Evolutionary conservation across 164 flowering plant genomes (phyloP).

Genomic region (Stephania japonica): DNA sequence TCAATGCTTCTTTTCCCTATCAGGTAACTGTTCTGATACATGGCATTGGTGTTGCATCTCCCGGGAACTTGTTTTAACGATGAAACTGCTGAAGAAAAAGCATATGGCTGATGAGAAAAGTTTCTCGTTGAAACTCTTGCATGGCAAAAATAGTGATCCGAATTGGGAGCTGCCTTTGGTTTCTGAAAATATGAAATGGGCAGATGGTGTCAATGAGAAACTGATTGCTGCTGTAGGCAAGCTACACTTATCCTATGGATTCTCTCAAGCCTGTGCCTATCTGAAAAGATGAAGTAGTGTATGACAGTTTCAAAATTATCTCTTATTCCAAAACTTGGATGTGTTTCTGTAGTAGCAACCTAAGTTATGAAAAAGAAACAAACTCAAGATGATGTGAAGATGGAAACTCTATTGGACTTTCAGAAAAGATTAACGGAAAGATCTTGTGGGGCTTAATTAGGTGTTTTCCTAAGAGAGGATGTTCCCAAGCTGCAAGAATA

Average conservation of each 20-base stretch:
- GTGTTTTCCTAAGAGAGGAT: constrained; percentile 77
- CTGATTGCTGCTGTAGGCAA: constrained; percentile 18
- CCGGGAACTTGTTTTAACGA: constrained; percentile 34
- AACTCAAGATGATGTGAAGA: background rate
- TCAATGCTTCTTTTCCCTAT: constrained; percentile 6
- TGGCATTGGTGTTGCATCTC: constrained; percentile 40
- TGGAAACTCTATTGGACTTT: constrained; percentile 12
- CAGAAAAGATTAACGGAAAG: constrained; percentile 13
- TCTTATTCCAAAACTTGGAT: constrained; percentile 29
- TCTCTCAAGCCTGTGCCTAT: background rate
- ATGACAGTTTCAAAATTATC: constrained; percentile 18
- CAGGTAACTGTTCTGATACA: constrained; percentile 71
- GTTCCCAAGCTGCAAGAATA: constrained; percentile 64
- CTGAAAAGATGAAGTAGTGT: constrained; percentile 17
- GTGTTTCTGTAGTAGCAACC: constrained; percentile 18
- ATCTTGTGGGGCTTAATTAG: constrained; percentile 67
- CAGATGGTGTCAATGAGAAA: constrained; percentile 11
- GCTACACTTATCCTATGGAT: background rate
- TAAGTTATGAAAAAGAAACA: constrained; percentile 20
- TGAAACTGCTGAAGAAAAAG: constrained; percentile 40
- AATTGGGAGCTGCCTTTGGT: constrained; percentile 12
- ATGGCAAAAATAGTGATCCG: background rate
- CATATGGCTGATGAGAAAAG: constrained; percentile 27
- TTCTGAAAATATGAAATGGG: constrained; percentile 23
- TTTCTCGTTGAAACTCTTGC: constrained; percentile 10